phyloP scores from a whole-genome alignment of 495 filamentous ascomycete species.

The Daldinia decipiens region DNA sequence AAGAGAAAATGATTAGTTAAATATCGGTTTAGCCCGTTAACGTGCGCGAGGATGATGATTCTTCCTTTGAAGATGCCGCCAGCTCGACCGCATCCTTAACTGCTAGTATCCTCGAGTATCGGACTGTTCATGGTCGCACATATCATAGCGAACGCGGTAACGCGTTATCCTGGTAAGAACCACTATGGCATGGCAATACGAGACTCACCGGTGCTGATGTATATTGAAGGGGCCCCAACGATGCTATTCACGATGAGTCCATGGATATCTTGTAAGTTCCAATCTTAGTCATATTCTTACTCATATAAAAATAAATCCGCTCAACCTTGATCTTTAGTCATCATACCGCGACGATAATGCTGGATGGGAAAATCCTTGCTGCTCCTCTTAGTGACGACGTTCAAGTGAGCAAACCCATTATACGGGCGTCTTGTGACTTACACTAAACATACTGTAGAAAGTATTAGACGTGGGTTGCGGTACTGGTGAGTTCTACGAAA shows the following conservation, averaged over 20 bases:
- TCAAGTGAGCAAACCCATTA: constrained; percentile 34
- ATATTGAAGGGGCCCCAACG: constrained; percentile 51
- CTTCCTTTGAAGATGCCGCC: constrained; percentile 44
- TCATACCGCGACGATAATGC: constrained; percentile 46
- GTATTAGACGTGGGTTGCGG: constrained; percentile 54
- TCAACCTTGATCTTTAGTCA: constrained; percentile 38
- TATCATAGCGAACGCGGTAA: constrained; percentile 52
- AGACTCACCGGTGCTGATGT: constrained; percentile 9
- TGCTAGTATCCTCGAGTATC: constrained; percentile 57
- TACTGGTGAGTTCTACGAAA: constrained; percentile 43
- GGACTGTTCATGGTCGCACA: constrained; percentile 52
- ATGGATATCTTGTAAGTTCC: constrained; percentile 50
- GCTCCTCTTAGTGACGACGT: constrained; percentile 47
- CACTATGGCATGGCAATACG: neutral
- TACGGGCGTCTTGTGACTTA: neutral
- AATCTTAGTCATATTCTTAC: neutral
- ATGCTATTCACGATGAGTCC: constrained; percentile 49
- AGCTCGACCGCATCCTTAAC: constrained; percentile 58
- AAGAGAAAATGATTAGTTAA: constrained; percentile 10
- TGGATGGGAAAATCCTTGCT: constrained; percentile 58
- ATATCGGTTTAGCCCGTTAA: constrained; percentile 16
- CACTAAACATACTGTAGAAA: constrained; percentile 33
- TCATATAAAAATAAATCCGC: neutral
- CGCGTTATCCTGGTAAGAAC: constrained; percentile 49
- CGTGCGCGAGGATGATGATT: constrained; percentile 44